Conservation (phyloP, 1,284 basidiomycete genomes). For the Ceratobasidium sp. region DNA sequence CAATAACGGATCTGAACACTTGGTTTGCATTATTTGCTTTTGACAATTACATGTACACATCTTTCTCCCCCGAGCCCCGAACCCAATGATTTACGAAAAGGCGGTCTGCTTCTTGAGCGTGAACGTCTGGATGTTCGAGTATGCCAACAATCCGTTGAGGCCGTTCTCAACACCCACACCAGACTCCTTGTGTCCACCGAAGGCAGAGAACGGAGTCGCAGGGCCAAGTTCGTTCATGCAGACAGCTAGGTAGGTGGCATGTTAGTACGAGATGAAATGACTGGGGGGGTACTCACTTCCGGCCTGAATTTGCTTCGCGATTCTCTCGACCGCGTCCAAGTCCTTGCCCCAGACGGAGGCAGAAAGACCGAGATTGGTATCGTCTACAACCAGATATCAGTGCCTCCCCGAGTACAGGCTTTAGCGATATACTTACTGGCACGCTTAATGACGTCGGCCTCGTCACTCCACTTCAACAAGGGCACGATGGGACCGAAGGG, state of each 20-base stretch:
- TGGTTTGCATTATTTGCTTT: not conserved
- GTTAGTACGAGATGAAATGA: not conserved
- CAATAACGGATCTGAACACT: too few relatives aligned
- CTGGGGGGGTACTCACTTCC: not conserved
- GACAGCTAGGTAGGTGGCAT: not conserved
- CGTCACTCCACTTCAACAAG: conserved; percentile 20
- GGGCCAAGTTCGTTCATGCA: conserved; percentile 6
- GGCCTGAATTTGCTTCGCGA: conserved; percentile 25
- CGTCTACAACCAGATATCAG: not conserved
- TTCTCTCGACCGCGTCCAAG: conserved; percentile 15
- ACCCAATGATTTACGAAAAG: not conserved
- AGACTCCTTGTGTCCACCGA: conserved; percentile 26
- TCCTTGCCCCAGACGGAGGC: conserved; percentile 29
- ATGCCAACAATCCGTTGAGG: not conserved
- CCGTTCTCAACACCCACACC: conserved; percentile 23
- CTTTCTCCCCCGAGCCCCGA: not conserved
- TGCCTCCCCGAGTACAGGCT: not conserved
- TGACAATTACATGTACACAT: not conserved
- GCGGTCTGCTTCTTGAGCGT: conserved; percentile 6
- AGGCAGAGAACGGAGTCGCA: not conserved
- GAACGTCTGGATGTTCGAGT: conserved; percentile 26
- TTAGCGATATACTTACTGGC: conserved; percentile 11
- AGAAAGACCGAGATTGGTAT: conserved; percentile 15
- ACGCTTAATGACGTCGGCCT: conserved; percentile 24
- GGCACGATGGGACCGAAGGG: conserved; percentile 21